Evolutionary conservation across 441 rosid genomes (phyloP).

Genomic region (Viola pubescens): DNA sequence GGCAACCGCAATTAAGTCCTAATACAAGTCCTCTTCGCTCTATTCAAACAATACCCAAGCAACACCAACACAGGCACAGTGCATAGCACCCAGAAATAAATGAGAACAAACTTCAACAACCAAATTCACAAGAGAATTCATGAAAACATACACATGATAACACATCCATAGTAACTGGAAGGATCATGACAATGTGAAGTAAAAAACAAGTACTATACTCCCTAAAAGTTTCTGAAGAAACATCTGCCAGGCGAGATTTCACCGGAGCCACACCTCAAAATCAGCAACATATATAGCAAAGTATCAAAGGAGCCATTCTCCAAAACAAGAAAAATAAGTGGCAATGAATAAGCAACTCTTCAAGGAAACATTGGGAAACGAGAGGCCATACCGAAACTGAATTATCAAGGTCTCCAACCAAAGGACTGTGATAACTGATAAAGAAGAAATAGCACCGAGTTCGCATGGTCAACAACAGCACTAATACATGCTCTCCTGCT

Average conservation of each 20-base stretch:
- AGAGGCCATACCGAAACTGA: slow-evolving; percentile 2
- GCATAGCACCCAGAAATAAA: too few species aligned
- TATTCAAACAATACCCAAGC: too few species aligned
- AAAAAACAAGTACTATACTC: too few species aligned
- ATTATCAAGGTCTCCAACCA: slow-evolving; percentile 2
- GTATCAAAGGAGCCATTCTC: background rate
- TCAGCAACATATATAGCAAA: background rate
- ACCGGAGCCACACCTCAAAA: background rate
- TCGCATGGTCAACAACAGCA: slow-evolving; percentile 8
- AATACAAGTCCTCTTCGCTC: too few species aligned
- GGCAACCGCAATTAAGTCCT: too few species aligned
- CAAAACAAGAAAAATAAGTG: too few species aligned
- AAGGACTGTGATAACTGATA: background rate
- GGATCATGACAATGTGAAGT: too few species aligned
- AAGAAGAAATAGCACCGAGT: background rate
- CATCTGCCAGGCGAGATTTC: background rate
- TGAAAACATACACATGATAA: background rate
- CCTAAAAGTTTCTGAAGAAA: too few species aligned
- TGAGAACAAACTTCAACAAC: background rate
- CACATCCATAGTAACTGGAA: too few species aligned
- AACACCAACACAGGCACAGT: too few species aligned
- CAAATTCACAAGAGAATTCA: background rate
- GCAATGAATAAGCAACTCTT: background rate
- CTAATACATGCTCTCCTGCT: slow-evolving; percentile 12
- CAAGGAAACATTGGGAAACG: background rate